Percentiles rank a stretch among this genome's conserved stretches.
phyloP scores from a whole-genome alignment of 805 yeast species.

The Zygosaccharomyces gambellarensis region DNA sequence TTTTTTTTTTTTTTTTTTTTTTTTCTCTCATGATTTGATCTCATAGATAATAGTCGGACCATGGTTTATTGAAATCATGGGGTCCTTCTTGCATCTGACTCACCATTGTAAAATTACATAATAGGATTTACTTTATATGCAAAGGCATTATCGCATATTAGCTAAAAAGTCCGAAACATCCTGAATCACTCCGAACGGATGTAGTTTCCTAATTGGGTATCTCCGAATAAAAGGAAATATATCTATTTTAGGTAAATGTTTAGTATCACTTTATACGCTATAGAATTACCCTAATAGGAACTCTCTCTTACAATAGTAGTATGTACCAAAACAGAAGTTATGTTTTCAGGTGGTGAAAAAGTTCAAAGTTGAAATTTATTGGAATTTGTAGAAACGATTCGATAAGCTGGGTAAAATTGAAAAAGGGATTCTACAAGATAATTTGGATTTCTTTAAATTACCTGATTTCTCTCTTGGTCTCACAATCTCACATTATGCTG shows the following conservation, averaged over 20 bases:
- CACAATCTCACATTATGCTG: slow-evolving; percentile 8
- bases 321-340: background rate
- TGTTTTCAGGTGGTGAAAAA: background rate
- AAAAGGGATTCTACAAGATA: background rate
- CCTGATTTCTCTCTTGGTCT: too few relatives aligned
- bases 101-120: background rate
- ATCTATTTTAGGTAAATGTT: background rate
- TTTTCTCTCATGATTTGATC: too few relatives aligned
- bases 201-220: background rate
- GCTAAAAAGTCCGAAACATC: background rate
- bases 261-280: background rate
- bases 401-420: background rate
- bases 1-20: too few relatives aligned
- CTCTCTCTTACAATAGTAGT: background rate
- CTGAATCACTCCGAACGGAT: background rate
- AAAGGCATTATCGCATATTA: background rate
- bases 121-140: background rate
- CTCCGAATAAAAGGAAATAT: background rate
- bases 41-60: too few relatives aligned
- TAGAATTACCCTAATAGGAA: background rate
- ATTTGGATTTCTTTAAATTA: background rate
- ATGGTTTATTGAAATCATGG: background rate
- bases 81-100: too few relatives aligned
- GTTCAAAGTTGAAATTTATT: background rate
- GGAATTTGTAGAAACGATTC: background rate